Base-by-base conservation (phyloP, 1,284 basidiomycete genomes). In the Austroboletus olivaceoglutinosus region DNA sequence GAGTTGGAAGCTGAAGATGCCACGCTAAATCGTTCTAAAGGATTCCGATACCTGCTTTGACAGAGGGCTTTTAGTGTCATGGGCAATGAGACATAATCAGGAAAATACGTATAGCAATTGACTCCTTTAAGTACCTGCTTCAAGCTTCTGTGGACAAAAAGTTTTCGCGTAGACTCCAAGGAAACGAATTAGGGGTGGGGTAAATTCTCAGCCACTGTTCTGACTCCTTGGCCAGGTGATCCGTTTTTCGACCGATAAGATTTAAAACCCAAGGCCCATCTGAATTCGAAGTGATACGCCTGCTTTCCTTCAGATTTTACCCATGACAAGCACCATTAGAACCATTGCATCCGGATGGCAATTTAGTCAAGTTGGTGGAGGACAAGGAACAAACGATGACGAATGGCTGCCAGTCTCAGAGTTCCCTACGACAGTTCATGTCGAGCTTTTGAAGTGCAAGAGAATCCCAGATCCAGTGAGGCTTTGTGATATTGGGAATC, bases 381-480 rank as follows among this genome's bases (percentile, higher is more conserved):
- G 77, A 29, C 68, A 77, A 53, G 80, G 76, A 11, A 81, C 81
- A 12, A 71, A 76, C 54, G 70, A 80, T n/a, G 80, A 72, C 38
- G 85, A 89, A 74, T 90, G 86, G 87, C 58, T 86, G 38, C 54
- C 71, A 10, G 76, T 77, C 36, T 77, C 82, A 34, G 67, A 76
- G 52, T 83, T 93, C 58, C 91, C 92, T 12, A 93, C 90, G 1
- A 85, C 83, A 3, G 86, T 93, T 10, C 93, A 95, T 57, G 89
- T 89, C 48, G 92, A 95, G 65, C 78, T 96, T 25, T 68, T 90
- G 61, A 82, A 79, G 57, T 65, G 76, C 31, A 78, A 82, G 57
- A 83, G 68, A 59, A 93, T 95, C 29, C 84, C 86, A 27, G 89
- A 96, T 70, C 91, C 91, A 29, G 89, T 87, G 66, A 67, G 80